Evolutionary conservation across 306 rosid genomes (phyloP).

Genomic region (Inga leiocalycina): DNA sequence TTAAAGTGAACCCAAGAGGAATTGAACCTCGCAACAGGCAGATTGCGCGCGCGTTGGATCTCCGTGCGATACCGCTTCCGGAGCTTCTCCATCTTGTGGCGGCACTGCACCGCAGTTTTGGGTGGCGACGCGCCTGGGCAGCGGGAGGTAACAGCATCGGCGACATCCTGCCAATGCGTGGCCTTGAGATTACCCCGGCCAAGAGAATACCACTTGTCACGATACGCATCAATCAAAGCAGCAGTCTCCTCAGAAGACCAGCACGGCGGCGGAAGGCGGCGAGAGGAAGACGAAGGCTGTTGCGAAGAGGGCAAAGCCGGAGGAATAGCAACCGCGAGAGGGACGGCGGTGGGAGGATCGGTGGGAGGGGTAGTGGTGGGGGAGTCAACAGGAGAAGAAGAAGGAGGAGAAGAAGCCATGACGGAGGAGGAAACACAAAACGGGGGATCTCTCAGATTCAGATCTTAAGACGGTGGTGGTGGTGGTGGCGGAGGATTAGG

Average conservation of each 20-base stretch:
- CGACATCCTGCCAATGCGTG: not conserved
- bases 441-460: not conserved
- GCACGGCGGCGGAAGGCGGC: slow-evolving; percentile 93
- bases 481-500: not conserved
- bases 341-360: slow-evolving; percentile 41
- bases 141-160: not conserved
- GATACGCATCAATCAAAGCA: not conserved
- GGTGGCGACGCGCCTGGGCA: not conserved
- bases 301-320: slow-evolving; percentile 3
- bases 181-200: not conserved
- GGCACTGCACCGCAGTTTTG: not conserved
- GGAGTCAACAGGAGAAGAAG: slow-evolving; percentile 35
- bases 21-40: not conserved
- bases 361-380: slow-evolving; percentile 20
- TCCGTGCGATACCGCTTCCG: not conserved
- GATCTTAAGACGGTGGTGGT: not conserved
- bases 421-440: not conserved
- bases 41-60: not conserved
- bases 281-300: slow-evolving; percentile 28
- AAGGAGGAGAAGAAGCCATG: slow-evolving; percentile 61
- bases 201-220: not conserved
- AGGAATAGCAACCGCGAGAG: slow-evolving; percentile 26
- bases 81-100: not conserved
- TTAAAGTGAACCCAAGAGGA: not conserved
- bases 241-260: slow-evolving; percentile 65